Base-by-base conservation (phyloP, 2,329 filamentous ascomycete species). In the Ceratocystis harringtonii region DNA sequence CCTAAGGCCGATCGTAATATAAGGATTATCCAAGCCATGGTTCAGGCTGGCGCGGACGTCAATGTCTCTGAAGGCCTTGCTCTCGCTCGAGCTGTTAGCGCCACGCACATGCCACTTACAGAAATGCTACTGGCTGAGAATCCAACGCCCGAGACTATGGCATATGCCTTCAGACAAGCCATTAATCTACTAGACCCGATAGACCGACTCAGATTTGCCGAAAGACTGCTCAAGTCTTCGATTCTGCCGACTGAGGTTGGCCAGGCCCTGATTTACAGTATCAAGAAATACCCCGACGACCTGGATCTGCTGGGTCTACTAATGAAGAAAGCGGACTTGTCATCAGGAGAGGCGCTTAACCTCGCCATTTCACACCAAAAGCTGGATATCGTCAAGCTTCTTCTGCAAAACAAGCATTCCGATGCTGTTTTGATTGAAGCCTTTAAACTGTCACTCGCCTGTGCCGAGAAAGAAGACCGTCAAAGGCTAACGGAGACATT, bases 31-130 rank as follows among this genome's bases (percentile, higher is more conserved):
- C 76, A 77, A 65, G 72, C 76, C 0, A 75, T 85, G 0, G 70
- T 85, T 1, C 74, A 76, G 1, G 75, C 77, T 0, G 80, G 81
- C 0, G 82, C 82, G 1, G 78, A 84, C 60, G 74, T 82, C n/a
- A 83, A 84, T 68, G 74, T 76, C 1, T 76, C 78, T 66, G 78
- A 81, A 30, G 81, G 77, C 0, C 76, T 78, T 1, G 77, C 81
- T 0, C 71, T 85, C 0, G 79, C 79, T 63, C 74, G 75, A 64
- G 80, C 81, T 3, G 77, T 84, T 1, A 76, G 76, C 19, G 76
- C 75, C 0, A 76, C 77, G 15, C 75, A 79, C 57, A 71, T 74
- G 0, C 74, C 74, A 3, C 71, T 84, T 6, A 76, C 78, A 8
- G 80, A 83, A 52, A 70, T 81, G 25, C 70, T 85, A 2, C 76